These are phyloP conservation scores for Hippophae gyantsensis DNA, from an alignment of 306 rosid species.

Conservation along the genomic window DNA sequence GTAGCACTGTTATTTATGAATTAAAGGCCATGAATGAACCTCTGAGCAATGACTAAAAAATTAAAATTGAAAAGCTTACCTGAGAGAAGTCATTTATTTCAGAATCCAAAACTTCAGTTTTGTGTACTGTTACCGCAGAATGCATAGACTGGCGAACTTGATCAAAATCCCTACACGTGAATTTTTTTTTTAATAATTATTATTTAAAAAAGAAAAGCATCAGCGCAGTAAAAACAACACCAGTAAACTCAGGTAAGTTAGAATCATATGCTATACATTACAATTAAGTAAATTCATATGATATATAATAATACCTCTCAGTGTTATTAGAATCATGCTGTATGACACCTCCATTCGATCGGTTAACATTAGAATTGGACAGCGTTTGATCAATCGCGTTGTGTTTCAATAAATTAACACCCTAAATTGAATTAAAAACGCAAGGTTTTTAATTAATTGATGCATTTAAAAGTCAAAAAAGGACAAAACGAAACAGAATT, in stretches of 20 bases:
- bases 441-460: neutral
- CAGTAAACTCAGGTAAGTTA: neutral
- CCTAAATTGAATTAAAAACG: neutral
- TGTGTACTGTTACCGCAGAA: constrained; percentile 61
- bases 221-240: neutral
- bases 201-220: no score
- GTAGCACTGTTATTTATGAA: neutral
- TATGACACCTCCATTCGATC: constrained; percentile 16
- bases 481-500: neutral
- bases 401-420: constrained; percentile 20
- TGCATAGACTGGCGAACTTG: constrained; percentile 63
- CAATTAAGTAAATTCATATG: no score
- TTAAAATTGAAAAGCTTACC: constrained; percentile 23
- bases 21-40: neutral
- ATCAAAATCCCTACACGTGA: constrained; percentile 42
- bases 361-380: constrained; percentile 30
- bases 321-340: constrained; percentile 12
- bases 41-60: neutral
- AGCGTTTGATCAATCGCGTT: constrained; percentile 30
- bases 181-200: neutral
- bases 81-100: constrained; percentile 63
- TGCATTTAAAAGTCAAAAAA: neutral
- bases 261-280: no score
- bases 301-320: neutral
- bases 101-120: constrained; percentile 62